phyloP scores from a whole-genome alignment of 2,329 filamentous ascomycete genomes.

The Orbilia blumenaviensis region DNA sequence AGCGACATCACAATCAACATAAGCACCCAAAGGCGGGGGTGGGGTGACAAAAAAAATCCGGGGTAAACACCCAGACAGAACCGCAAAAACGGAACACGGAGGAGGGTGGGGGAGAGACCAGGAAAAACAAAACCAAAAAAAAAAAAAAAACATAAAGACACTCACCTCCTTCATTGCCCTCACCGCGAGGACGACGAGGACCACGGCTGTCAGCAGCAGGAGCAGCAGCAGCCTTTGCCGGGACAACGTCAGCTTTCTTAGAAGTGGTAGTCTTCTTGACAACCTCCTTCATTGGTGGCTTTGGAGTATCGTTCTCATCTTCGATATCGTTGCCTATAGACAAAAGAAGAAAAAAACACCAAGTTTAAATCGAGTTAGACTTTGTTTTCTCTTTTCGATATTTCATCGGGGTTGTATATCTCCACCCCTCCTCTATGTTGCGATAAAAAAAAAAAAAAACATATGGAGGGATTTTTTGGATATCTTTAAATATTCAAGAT shows the following conservation, averaged over 20 bases:
- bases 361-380: conserved; percentile 52
- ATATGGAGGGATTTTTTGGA: not conserved
- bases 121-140: too few species aligned
- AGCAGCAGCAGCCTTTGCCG: conserved; percentile 52
- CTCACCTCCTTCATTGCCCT: conserved; percentile 56
- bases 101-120: not conserved
- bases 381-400: not conserved
- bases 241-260: conserved; percentile 81
- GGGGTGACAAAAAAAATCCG: not conserved
- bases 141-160: too few species aligned
- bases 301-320: conserved; percentile 74
- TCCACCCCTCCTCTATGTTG: not conserved
- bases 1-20: conserved; percentile 21
- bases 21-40: not conserved
- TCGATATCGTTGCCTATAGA: conserved; percentile 74
- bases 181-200: conserved; percentile 57
- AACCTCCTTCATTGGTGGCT: conserved; percentile 84
- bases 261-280: conserved; percentile 81
- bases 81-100: too few species aligned
- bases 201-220: conserved; percentile 41
- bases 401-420: not conserved
- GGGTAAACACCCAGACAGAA: too few species aligned
- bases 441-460: too few species aligned
- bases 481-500: not conserved
- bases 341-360: too few species aligned